phyloP scores from a whole-genome alignment of 2,329 filamentous ascomycete species.

The Sporothrix inflata region DNA sequence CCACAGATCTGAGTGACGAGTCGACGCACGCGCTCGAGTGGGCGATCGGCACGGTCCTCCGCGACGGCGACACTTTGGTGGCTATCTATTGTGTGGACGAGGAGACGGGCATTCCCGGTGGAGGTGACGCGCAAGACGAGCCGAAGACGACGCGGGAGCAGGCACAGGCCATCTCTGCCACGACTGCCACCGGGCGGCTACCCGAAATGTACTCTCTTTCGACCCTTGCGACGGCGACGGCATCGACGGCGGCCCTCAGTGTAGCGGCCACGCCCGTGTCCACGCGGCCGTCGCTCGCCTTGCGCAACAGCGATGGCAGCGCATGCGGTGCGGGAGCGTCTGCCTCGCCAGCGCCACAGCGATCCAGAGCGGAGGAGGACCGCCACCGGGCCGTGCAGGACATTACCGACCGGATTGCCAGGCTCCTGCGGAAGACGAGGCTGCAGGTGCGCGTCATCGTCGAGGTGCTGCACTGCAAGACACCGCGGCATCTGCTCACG shows the following conservation, averaged over 20 bases:
- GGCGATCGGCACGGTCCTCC: constrained; percentile 92
- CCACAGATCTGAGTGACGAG: constrained; percentile 91
- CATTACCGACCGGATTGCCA: constrained; percentile 83
- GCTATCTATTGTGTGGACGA: constrained; percentile 94
- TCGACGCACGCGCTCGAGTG: constrained; percentile 94
- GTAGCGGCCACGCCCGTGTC: constrained; percentile 41
- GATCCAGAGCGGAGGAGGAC: constrained; percentile 72
- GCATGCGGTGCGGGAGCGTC: constrained; percentile 37
- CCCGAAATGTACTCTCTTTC: constrained; percentile 35
- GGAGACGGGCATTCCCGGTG: constrained; percentile 66
- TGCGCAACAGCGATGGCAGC: constrained; percentile 42
- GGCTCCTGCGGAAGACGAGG: constrained; percentile 83
- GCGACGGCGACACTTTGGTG: constrained; percentile 91
- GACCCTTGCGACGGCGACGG: constrained; percentile 21
- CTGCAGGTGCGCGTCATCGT: constrained; percentile 92
- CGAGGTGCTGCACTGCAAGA: constrained; percentile 98
- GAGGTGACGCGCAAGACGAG: constrained; percentile 56
- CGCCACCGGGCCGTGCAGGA: constrained; percentile 78
- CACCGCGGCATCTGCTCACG: constrained; percentile 91
- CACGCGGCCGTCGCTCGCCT: constrained; percentile 42
- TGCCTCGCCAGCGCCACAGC: constrained; percentile 46
- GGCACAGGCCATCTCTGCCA: constrained; percentile 68
- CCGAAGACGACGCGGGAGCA: constrained; percentile 76
- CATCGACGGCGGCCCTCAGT: constrained; percentile 32
- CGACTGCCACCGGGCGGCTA: constrained; percentile 50